Base-by-base conservation (phyloP, 1,284 basidiomycete genomes). In the Ustilago lituana region DNA sequence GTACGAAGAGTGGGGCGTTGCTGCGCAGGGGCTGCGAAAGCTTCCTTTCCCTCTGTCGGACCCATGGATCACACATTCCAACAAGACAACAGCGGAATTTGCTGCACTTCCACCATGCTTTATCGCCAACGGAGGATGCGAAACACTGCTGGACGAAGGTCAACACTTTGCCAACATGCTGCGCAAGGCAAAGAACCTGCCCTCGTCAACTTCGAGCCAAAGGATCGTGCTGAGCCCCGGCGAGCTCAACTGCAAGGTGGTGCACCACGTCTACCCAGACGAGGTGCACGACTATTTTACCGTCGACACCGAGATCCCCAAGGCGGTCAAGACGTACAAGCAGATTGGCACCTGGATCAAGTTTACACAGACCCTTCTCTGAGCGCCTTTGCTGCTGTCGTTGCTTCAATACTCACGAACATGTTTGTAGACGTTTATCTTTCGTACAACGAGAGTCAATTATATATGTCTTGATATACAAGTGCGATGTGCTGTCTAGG, bases 1-100 rank as follows among this genome's bases (percentile, higher is more conserved):
- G 12, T 80, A 77, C 46, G 61, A 64, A 27, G 47, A 70, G 23
- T 79, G 77, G 78, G 77, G 78, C 19, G 45, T 74, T 17, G 40
- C 59, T 10, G 59, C 66, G 4, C 62, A 66, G 33, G 54, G 47
- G 2, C 38, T 75, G 19, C 57, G 40, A 14, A 58, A 52, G 36
- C 48, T 66, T 15, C 62, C 72, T 1, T 46, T 53, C 36, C 48
- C 61, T 26, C 31, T 71, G 8, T 49, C 45, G 32, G 58, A 74
- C 26, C 40, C 73, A 1, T 73, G 73, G 74, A 49, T 51, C 46
- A 63, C 56, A 8, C 74, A 72, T 41, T 19, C 47, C n/a, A 67
- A 68, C 62, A 69, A 69, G 60, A 39, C 41, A 14, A 17, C 37
- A 1, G 59, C 55, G 20, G 66, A 69, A 23, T 27, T 60, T 8